Conservation (phyloP, 345 rosid genomes). For the Anastatica hierochuntica region DNA sequence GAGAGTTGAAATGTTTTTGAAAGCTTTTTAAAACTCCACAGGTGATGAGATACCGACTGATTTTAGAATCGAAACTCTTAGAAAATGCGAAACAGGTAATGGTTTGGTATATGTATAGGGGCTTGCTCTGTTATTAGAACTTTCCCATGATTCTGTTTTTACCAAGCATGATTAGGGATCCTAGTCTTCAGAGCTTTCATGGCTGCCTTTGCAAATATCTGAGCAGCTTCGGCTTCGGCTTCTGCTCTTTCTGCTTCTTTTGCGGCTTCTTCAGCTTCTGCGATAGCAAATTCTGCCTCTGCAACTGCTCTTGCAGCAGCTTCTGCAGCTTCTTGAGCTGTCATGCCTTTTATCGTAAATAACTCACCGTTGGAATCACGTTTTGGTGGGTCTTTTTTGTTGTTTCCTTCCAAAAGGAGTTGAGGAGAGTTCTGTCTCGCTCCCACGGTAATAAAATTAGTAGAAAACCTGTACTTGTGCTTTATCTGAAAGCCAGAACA, state of each 20-base stretch:
- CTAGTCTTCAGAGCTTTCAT: constrained; percentile 39
- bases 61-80: no score
- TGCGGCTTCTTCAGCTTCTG: constrained; percentile 85
- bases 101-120: no score
- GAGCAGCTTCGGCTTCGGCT: constrained; percentile 81
- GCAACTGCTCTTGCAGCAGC: constrained; percentile 85
- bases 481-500: constrained; percentile 46
- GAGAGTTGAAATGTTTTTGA: no score
- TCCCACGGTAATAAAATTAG: constrained; percentile 33
- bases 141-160: no score
- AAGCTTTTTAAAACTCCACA: no score
- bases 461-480: constrained; percentile 60
- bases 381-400: constrained; percentile 35
- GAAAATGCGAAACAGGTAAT: no score
- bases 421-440: constrained; percentile 36
- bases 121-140: no score
- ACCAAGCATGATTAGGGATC: constrained; percentile 31
- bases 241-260: constrained; percentile 80
- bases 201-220: constrained; percentile 54
- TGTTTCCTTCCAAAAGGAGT: constrained; percentile 46
- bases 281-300: constrained; percentile 78
- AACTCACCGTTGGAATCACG: constrained; percentile 41
- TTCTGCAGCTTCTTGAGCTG: constrained; percentile 74
- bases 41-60: no score
- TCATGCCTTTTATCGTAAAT: constrained; percentile 57